Evolutionary conservation across 2,329 filamentous ascomycete species (phyloP), one percentile per base, ranked within the genome.

Genomic region (Aureobasidium mangrovei): DNA sequence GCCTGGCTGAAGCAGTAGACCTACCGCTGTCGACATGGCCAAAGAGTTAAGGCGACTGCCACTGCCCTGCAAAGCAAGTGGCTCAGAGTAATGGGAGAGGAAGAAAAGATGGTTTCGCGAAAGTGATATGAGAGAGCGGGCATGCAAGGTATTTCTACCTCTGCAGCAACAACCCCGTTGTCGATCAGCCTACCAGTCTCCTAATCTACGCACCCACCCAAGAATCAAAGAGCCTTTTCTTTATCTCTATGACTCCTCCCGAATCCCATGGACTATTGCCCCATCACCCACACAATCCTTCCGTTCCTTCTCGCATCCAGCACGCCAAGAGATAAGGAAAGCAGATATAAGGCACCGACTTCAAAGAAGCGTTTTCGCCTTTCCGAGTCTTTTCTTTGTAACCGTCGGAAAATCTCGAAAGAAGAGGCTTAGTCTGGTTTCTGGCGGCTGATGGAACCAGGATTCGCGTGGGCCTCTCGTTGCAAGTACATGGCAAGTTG

Each of bases 131-230:
- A 24, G 26, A 7, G 40, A 29, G 49, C 8, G 40, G 49, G 44
- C 40, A 35, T 43, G 40, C 39, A 44, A 31, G 40, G 40, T 53
- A 53, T 53, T 53, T 53, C 49, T 53, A 53, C 40, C 39, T 33
- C 31, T 39, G 32, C 40, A 35, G 33, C 40, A 36, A 36, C 24
- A 7, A 43, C 49, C 49, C 49, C 49, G 39, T 43, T 43, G 44
- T 31, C 39, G 49, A 36, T 53, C 31, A 53, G 38, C 7, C 8
- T 6, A 10, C n/a, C 40, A n/a, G 27, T 1, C 26, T 53, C 49
- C 18, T 18, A 18, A 31, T 53, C 26, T 44, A 43, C 38, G 26
- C 12, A n/a, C 28, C 31, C 40, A 44, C 8, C 43, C 32, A 12
- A 24, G 29, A 36, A 36, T 44, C 26, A 2, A 8, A 26, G 8